A percentile compares a stretch with the other conserved stretches of the same genome.
Conservation (phyloP, 2,329 filamentous ascomycete genomes). For the Colletotrichum noveboracense region DNA sequence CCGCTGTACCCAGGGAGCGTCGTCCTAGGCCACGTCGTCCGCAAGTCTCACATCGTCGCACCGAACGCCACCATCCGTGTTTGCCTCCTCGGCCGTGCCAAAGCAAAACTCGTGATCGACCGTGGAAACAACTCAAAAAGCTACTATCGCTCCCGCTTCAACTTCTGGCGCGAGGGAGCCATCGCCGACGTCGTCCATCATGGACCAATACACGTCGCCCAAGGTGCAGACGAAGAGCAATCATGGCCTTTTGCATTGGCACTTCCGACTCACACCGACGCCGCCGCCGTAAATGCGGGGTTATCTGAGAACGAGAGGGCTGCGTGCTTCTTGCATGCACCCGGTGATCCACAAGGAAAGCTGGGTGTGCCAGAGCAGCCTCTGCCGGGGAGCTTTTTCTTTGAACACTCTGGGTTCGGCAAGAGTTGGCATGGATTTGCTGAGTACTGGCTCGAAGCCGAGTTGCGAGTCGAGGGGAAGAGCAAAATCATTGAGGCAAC, state of each 20-base stretch:
- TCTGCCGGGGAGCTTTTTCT: slow-evolving; percentile 23
- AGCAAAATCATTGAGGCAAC: slow-evolving; percentile 8
- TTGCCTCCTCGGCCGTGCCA: slow-evolving; percentile 28
- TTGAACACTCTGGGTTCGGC: not conserved
- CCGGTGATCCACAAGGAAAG: not conserved
- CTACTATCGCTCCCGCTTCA: slow-evolving; percentile 28
- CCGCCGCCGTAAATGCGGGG: not conserved
- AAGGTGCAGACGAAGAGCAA: not conserved
- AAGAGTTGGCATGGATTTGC: slow-evolving; percentile 30
- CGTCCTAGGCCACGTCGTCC: slow-evolving; percentile 29
- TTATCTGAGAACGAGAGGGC: not conserved
- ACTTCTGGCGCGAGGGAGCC: slow-evolving; percentile 24
- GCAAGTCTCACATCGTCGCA: slow-evolving; percentile 25
- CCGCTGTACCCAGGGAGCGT: slow-evolving; percentile 27
- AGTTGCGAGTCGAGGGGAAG: slow-evolving; percentile 23
- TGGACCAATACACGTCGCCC: slow-evolving; percentile 28
- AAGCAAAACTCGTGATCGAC: slow-evolving; percentile 27
- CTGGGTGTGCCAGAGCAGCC: slow-evolving; percentile 3
- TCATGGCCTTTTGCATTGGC: slow-evolving; percentile 34
- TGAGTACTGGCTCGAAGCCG: slow-evolving; percentile 40
- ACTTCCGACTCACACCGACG: slow-evolving; percentile 25
- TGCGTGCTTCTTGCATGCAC: slow-evolving; percentile 23
- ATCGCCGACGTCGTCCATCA: slow-evolving; percentile 21
- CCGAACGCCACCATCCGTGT: slow-evolving; percentile 26
- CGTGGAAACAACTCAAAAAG: slow-evolving; percentile 6